Conservation (phyloP, 2,329 filamentous ascomycete genomes). For the Davidsoniella australis region DNA sequence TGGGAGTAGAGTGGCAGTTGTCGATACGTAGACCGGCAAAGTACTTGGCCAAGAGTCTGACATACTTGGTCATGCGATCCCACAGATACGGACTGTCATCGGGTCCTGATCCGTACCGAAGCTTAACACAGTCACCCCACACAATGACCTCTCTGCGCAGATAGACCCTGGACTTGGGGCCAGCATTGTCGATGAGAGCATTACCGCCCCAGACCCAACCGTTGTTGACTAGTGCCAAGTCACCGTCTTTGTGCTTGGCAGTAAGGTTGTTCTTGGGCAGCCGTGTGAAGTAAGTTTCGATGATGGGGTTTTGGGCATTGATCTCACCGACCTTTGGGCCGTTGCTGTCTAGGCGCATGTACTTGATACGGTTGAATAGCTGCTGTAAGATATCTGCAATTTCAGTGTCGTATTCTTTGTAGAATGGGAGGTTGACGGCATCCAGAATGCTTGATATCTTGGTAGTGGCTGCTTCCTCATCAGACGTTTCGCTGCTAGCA, state of each 20-base stretch:
- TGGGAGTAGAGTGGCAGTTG: slow-evolving; percentile 91
- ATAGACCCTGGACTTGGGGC: slow-evolving; percentile 78
- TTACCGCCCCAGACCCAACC: slow-evolving; percentile 99
- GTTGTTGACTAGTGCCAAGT: slow-evolving; percentile 79
- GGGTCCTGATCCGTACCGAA: slow-evolving; percentile 67
- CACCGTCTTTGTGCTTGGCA: slow-evolving; percentile 54
- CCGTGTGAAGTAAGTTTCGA: slow-evolving; percentile 90
- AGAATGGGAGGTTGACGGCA: slow-evolving; percentile 72
- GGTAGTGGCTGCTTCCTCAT: slow-evolving; percentile 29
- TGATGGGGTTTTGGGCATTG: slow-evolving; percentile 58
- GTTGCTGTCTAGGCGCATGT: slow-evolving; percentile 79
- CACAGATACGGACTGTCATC: slow-evolving; percentile 86
- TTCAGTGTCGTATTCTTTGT: slow-evolving; percentile 81
- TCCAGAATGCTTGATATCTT: slow-evolving; percentile 53
- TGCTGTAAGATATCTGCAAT: slow-evolving; percentile 72
- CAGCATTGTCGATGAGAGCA: slow-evolving; percentile 84
- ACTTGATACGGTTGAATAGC: slow-evolving; percentile 86
- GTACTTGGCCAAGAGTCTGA: slow-evolving; percentile 79
- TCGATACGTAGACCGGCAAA: slow-evolving; percentile 94
- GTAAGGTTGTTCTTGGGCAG: slow-evolving; percentile 66
- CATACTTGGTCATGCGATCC: slow-evolving; percentile 92
- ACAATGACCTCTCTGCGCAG: slow-evolving; percentile 91
- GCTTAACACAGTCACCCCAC: slow-evolving; percentile 96
- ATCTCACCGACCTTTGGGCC: slow-evolving; percentile 77
- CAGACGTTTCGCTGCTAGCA: slow-evolving; percentile 21